Conservation (phyloP, 352 stramenopile species). For the Pseudoperonospora humuli region DNA sequence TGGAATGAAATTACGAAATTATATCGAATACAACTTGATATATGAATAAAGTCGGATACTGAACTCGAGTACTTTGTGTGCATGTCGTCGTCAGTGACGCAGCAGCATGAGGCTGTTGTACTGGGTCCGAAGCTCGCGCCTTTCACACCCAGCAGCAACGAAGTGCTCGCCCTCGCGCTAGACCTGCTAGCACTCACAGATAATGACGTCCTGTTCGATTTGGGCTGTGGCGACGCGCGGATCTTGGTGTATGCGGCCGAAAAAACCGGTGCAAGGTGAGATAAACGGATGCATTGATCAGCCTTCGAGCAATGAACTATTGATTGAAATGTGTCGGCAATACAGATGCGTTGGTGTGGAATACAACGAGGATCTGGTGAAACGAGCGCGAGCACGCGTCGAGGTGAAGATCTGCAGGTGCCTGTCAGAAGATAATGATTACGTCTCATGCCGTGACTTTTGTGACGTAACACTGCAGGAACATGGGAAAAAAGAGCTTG, state of each 20-base stretch:
- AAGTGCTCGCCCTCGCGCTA: slow-evolving; percentile 47
- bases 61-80: slow-evolving; percentile 5
- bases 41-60: slow-evolving; percentile 10
- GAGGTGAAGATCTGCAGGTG: slow-evolving; percentile 31
- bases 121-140: slow-evolving; percentile 59
- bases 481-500: slow-evolving; percentile 27
- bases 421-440: no score
- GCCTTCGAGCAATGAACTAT: background rate
- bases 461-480: slow-evolving; percentile 23
- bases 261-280: slow-evolving; percentile 34
- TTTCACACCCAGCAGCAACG: slow-evolving; percentile 71
- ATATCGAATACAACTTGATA: slow-evolving; percentile 10
- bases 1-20: slow-evolving; percentile 21
- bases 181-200: slow-evolving; percentile 50
- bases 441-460: slow-evolving; percentile 7
- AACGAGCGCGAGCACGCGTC: slow-evolving; percentile 36
- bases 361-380: slow-evolving; percentile 56
- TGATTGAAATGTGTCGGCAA: background rate
- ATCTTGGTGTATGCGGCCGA: slow-evolving; percentile 56
- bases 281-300: background rate
- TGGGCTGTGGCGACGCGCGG: slow-evolving; percentile 72
- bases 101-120: background rate
- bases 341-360: slow-evolving; percentile 67
- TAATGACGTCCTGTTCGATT: slow-evolving; percentile 62
- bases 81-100: slow-evolving; percentile 9